Conservation (phyloP, 2,329 filamentous ascomycete genomes). For the Kalmusia sp. region DNA sequence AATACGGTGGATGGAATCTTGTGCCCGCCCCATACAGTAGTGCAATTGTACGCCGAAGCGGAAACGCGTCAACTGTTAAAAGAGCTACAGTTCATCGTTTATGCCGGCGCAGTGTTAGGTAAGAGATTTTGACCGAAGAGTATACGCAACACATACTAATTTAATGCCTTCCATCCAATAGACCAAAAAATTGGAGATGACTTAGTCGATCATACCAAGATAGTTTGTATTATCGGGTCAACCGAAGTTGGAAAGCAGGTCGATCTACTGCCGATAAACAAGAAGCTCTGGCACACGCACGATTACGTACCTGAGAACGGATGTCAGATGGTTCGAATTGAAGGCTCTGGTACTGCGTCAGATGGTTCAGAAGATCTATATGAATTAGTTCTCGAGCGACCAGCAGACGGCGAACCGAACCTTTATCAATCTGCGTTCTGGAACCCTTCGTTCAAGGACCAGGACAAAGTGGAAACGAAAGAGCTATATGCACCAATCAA, state of each 20-base stretch:
- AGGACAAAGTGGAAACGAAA: conserved; percentile 40
- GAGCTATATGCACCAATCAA: conserved; percentile 44
- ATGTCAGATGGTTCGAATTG: conserved; percentile 17
- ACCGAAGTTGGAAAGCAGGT: conserved; percentile 23
- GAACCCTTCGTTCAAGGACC: conserved; percentile 26
- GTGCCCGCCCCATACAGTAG: conserved; percentile 21
- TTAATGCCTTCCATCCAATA: not conserved
- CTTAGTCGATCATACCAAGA: conserved; percentile 16
- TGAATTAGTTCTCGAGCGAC: conserved; percentile 42
- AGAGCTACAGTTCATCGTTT: conserved; percentile 18
- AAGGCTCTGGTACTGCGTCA: conserved; percentile 1
- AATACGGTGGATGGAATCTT: conserved; percentile 18
- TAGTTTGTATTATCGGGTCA: conserved; percentile 23
- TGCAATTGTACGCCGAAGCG: conserved; percentile 19
- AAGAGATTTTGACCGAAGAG: not conserved
- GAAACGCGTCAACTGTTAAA: conserved; percentile 19
- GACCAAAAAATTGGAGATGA: conserved; percentile 23
- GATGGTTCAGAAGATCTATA: conserved; percentile 33
- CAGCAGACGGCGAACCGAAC: conserved; percentile 26
- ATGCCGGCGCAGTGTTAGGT: conserved; percentile 18
- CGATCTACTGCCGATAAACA: conserved; percentile 12
- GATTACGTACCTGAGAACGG: conserved; percentile 23
- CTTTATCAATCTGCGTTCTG: conserved; percentile 40
- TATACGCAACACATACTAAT: not conserved
- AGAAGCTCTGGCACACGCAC: conserved; percentile 25